phyloP scores from a whole-genome alignment of 768 basidiomycete genomes.

The Mycena floridula region DNA sequence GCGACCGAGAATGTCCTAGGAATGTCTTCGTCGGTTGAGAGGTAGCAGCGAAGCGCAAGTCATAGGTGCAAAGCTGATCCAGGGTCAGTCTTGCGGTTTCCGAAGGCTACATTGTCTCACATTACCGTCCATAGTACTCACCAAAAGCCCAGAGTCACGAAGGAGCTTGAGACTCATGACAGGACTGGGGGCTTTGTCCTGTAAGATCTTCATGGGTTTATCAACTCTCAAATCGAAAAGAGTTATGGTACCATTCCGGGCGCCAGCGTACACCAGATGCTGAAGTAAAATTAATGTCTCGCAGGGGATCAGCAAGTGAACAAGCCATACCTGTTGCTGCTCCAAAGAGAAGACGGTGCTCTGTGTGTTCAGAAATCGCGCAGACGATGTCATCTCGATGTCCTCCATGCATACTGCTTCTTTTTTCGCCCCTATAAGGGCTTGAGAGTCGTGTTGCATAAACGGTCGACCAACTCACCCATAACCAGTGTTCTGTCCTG shows the following conservation, averaged over 20 bases:
- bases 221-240: slow-evolving; percentile 54
- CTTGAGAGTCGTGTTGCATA: not conserved
- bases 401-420: slow-evolving; percentile 48
- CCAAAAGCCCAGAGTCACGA: slow-evolving; percentile 46
- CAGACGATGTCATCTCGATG: slow-evolving; percentile 30
- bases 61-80: slow-evolving; percentile 52
- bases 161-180: slow-evolving; percentile 49
- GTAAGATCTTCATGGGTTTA: slow-evolving; percentile 22
- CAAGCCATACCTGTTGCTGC: slow-evolving; percentile 38
- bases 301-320: slow-evolving; percentile 2
- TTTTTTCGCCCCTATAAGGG: slow-evolving; percentile 40
- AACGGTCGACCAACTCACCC: slow-evolving; percentile 28
- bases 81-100: slow-evolving; percentile 1
- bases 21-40: slow-evolving; percentile 40
- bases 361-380: slow-evolving; percentile 39
- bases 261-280: slow-evolving; percentile 49
- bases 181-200: slow-evolving; percentile 28
- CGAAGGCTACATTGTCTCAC: slow-evolving; percentile 30
- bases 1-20: slow-evolving; percentile 52
- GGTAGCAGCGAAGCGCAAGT: slow-evolving; percentile 49
- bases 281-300: slow-evolving; percentile 15
- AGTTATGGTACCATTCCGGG: slow-evolving; percentile 52
- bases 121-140: slow-evolving; percentile 53
- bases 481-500: slow-evolving; percentile 41
- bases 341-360: slow-evolving; percentile 63